A percentile compares a stretch with the other conserved stretches of the same genome.
Conservation (phyloP, 2,329 filamentous ascomycete species). For the Aspergillus novoparasiticus region DNA sequence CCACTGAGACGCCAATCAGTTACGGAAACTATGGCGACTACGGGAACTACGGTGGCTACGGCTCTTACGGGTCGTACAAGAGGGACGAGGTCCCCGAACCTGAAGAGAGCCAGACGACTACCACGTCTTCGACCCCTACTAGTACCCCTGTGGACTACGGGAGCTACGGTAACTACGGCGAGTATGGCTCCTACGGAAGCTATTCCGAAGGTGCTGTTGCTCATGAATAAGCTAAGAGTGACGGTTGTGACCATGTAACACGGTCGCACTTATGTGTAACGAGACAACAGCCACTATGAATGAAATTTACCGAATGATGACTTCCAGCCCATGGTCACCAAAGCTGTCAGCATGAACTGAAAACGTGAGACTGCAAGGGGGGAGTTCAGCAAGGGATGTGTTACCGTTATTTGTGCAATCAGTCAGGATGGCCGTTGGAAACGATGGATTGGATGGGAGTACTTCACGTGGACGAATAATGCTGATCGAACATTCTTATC, state of each 20-base stretch:
- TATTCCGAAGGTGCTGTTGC: background rate
- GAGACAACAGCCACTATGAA: background rate
- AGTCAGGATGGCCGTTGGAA: background rate
- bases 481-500: background rate
- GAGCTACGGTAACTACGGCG: slow-evolving; percentile 21
- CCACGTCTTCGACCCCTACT: background rate
- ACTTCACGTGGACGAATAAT: background rate
- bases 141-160: slow-evolving; percentile 11
- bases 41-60: slow-evolving; percentile 19
- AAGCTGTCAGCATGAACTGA: background rate
- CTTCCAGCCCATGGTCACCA: background rate
- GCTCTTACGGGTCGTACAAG: slow-evolving; percentile 14
- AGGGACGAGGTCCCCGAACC: slow-evolving; percentile 4
- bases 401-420: background rate
- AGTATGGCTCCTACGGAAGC: slow-evolving; percentile 7
- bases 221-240: background rate
- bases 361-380: background rate
- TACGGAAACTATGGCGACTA: slow-evolving; percentile 23
- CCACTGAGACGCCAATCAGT: slow-evolving; percentile 3
- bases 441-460: background rate
- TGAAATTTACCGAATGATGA: background rate
- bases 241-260: background rate
- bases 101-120: background rate
- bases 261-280: background rate
- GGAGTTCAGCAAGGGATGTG: background rate